Conservation (phyloP, 225 moss, liverwort and hornwort species). For the Straminergon stramineum region DNA sequence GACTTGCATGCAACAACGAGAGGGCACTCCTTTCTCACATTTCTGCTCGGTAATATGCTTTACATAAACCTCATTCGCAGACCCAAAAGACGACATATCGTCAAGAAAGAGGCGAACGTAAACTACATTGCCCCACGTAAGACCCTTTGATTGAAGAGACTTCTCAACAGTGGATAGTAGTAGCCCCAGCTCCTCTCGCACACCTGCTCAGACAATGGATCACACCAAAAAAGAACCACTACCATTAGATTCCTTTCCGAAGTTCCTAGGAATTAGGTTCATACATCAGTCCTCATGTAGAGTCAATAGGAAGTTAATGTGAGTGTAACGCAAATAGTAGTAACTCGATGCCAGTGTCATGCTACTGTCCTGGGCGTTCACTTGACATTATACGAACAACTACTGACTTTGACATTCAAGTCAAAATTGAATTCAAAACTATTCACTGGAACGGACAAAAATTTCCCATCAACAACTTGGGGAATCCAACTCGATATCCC, state of each 20-base stretch:
- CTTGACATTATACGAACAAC: neutral
- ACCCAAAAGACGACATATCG: slow-evolving; percentile 59
- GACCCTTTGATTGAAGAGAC: slow-evolving; percentile 34
- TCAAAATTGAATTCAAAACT: no score
- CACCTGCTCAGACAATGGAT: slow-evolving; percentile 24
- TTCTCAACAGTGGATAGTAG: slow-evolving; percentile 39
- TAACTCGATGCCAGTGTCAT: no score
- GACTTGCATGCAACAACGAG: slow-evolving; percentile 83
- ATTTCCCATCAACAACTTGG: neutral
- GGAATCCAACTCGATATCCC: neutral
- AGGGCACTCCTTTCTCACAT: slow-evolving; percentile 86
- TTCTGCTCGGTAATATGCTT: slow-evolving; percentile 72
- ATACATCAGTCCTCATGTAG: neutral
- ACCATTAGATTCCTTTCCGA: neutral
- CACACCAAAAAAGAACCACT: neutral
- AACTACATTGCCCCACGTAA: slow-evolving; percentile 70
- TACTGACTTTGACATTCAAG: neutral
- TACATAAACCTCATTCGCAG: slow-evolving; percentile 74
- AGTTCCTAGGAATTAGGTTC: neutral
- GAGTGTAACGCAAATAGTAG: no score
- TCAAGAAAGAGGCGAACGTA: slow-evolving; percentile 89
- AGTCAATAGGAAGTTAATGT: neutral
- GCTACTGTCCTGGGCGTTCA: neutral
- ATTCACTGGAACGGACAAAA: neutral
- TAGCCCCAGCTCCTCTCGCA: slow-evolving; percentile 41